Evolutionary conservation across 2,329 filamentous ascomycete species (phyloP).

Genomic region (Diaporthe sp.): DNA sequence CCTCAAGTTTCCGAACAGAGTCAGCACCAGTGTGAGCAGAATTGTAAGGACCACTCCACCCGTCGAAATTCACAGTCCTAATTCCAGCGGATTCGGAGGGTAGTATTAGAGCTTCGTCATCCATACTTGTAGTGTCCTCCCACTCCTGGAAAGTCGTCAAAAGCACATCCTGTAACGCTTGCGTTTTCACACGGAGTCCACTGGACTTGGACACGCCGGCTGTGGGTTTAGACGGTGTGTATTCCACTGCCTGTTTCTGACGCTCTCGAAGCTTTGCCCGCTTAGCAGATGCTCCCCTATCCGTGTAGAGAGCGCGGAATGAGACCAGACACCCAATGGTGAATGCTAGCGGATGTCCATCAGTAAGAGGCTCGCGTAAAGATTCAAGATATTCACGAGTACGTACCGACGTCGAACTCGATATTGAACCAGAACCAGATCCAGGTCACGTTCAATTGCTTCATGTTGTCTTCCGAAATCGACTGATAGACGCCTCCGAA

Average conservation of each 20-base stretch:
- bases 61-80: neutral
- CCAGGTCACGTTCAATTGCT: constrained; percentile 32
- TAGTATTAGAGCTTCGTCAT: neutral
- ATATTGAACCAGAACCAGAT: constrained; percentile 43
- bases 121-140: neutral
- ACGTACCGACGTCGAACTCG: constrained; percentile 38
- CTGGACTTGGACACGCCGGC: neutral
- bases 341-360: neutral
- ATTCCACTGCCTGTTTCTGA: neutral
- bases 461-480: neutral
- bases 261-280: neutral
- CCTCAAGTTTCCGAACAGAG: neutral
- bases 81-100: neutral
- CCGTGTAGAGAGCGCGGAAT: neutral
- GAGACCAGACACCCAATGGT: neutral
- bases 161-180: neutral
- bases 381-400: neutral
- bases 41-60: neutral
- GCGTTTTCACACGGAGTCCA: neutral
- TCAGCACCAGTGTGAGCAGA: neutral
- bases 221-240: neutral
- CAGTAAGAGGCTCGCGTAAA: neutral
- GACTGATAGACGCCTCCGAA: constrained; percentile 39
- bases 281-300: neutral
- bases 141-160: neutral